These are phyloP conservation scores for Cicer pinnatifidum DNA, from an alignment of 306 rosid genomes.

Conservation along the genomic window DNA sequence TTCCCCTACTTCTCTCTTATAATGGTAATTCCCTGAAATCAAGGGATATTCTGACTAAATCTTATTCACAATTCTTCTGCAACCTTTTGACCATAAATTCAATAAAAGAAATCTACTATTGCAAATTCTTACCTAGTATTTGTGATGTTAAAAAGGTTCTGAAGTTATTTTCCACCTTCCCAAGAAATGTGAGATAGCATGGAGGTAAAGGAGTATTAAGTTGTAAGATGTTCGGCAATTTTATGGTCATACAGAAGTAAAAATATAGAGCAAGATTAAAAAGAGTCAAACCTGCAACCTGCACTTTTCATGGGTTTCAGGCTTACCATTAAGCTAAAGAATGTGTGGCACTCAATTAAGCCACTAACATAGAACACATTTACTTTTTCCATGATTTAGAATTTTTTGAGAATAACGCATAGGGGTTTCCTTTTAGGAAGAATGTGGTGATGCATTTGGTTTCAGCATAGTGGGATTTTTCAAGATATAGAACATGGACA, in stretches of 20 bases:
- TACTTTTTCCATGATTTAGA: not conserved
- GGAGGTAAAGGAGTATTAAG: not conserved
- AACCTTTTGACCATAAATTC: no score
- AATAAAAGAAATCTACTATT: no score
- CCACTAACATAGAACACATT: conserved; percentile 17
- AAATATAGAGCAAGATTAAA: not conserved
- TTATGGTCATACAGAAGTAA: conserved; percentile 11
- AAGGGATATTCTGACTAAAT: no score
- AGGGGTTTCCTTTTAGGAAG: not conserved
- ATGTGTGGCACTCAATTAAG: not conserved
- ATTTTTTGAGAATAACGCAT: not conserved
- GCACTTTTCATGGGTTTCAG: not conserved
- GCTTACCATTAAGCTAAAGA: not conserved
- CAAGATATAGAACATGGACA: conserved; percentile 22
- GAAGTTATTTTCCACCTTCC: conserved; percentile 7
- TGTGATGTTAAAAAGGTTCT: conserved; percentile 4
- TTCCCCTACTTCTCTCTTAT: no score
- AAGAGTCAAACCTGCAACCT: not conserved
- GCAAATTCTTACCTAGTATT: no score
- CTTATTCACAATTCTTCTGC: no score
- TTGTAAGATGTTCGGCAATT: not conserved
- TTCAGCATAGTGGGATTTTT: conserved; percentile 12
- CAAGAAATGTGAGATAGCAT: conserved; percentile 19
- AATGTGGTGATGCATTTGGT: conserved; percentile 17
- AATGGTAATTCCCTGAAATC: no score